Evolutionary conservation across 2,329 filamentous ascomycete species (phyloP).

Genomic region (Graphiopsis chlorocephala): DNA sequence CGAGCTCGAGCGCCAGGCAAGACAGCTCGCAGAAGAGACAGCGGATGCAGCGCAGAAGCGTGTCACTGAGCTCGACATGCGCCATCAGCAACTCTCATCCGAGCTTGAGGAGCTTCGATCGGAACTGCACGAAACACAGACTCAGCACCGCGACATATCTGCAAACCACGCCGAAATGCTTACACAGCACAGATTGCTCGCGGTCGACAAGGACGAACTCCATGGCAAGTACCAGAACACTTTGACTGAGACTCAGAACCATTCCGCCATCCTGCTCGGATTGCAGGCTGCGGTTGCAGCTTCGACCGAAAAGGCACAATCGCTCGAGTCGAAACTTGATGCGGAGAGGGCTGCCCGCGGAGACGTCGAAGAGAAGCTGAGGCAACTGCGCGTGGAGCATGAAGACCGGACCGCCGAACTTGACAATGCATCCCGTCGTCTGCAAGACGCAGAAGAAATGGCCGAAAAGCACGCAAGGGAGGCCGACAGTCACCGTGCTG

Average conservation of each 20-base stretch:
- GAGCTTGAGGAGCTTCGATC: slow-evolving; percentile 83
- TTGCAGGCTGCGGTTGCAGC: slow-evolving; percentile 75
- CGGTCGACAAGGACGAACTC: slow-evolving; percentile 81
- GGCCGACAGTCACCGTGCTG: slow-evolving; percentile 78
- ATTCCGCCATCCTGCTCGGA: slow-evolving; percentile 68
- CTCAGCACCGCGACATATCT: slow-evolving; percentile 74
- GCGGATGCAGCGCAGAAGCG: slow-evolving; percentile 77
- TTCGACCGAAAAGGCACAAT: slow-evolving; percentile 70
- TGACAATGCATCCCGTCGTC: slow-evolving; percentile 66
- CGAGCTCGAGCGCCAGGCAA: slow-evolving; percentile 74
- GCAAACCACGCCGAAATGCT: slow-evolving; percentile 74
- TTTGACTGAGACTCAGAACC: slow-evolving; percentile 64
- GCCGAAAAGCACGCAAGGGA: slow-evolving; percentile 85
- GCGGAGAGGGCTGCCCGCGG: slow-evolving; percentile 79
- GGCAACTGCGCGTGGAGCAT: slow-evolving; percentile 75
- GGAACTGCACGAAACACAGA: slow-evolving; percentile 78
- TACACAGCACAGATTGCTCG: slow-evolving; percentile 70
- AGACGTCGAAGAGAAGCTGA: slow-evolving; percentile 71
- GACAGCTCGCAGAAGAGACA: slow-evolving; percentile 85
- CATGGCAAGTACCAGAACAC: slow-evolving; percentile 66
- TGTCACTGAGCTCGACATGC: slow-evolving; percentile 77
- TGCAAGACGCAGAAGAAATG: slow-evolving; percentile 83
- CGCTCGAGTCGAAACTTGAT: slow-evolving; percentile 77
- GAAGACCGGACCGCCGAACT: slow-evolving; percentile 77
- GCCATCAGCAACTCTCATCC: slow-evolving; percentile 76